A percentile compares a stretch with the other conserved stretches of the same genome.
Conservation (phyloP, 1,139 yeast species). For the Pichia sp. region DNA sequence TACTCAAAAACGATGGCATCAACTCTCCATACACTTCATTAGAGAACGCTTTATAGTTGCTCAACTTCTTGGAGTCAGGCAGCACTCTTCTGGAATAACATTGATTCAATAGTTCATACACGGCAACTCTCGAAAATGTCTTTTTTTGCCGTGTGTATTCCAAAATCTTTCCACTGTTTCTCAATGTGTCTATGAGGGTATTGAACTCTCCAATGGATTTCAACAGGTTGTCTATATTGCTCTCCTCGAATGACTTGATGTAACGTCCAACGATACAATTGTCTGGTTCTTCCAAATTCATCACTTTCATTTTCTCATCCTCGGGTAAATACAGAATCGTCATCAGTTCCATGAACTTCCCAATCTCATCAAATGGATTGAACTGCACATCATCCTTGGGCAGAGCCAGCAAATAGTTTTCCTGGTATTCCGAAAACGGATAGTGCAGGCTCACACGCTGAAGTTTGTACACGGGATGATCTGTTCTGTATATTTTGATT, state of each 20-base stretch:
- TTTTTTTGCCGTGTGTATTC: constrained; percentile 32
- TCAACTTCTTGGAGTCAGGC: constrained; percentile 58
- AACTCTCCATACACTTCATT: constrained; percentile 91
- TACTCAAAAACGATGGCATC: constrained; percentile 68
- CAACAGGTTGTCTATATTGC: constrained; percentile 30
- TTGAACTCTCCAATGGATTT: constrained; percentile 36
- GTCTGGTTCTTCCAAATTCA: constrained; percentile 33
- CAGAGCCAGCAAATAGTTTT: constrained; percentile 23
- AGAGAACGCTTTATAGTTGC: constrained; percentile 78
- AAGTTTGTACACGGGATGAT: constrained; percentile 19
- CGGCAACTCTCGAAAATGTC: constrained; percentile 46
- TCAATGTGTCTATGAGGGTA: constrained; percentile 29
- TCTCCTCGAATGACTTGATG: constrained; percentile 34
- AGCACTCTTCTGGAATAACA: constrained; percentile 75
- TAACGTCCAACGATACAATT: constrained; percentile 40
- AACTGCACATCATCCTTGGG: constrained; percentile 48
- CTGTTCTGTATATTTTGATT: constrained; percentile 13
- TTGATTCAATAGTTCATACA: constrained; percentile 65
- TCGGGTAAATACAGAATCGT: constrained; percentile 40
- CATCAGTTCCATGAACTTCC: constrained; percentile 46
- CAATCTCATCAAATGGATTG: constrained; percentile 69
- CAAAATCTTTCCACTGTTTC: constrained; percentile 21
- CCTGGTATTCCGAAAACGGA: constrained; percentile 31
- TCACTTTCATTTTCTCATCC: constrained; percentile 32
- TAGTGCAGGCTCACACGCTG: constrained; percentile 27